Percentiles rank a stretch among this genome's conserved stretches.
phyloP scores from a whole-genome alignment of 2,329 filamentous ascomycete genomes.

The Didymella pomorum region DNA sequence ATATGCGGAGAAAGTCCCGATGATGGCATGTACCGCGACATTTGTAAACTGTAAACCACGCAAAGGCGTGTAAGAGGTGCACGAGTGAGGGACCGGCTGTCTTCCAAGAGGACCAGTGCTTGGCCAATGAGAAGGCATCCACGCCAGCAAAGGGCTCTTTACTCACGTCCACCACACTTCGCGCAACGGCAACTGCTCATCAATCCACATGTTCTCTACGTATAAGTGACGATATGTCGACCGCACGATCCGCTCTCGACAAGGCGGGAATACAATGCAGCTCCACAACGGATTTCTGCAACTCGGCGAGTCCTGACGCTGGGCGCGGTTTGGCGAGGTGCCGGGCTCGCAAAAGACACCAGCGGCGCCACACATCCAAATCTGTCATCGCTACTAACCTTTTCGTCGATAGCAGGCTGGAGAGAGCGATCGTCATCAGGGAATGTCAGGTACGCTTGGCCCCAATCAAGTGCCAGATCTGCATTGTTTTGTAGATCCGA shows the following conservation, averaged over 20 bases:
- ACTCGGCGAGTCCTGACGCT: neutral
- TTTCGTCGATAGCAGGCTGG: neutral
- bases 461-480: neutral
- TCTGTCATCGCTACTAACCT: slow-evolving; percentile 1
- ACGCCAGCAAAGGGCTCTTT: neutral
- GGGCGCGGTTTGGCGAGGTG: slow-evolving; percentile 2
- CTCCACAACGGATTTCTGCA: neutral
- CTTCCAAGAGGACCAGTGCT: neutral
- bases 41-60: neutral
- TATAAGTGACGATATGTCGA: neutral
- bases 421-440: slow-evolving; percentile 4
- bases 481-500: slow-evolving; percentile 11
- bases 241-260: neutral
- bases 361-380: slow-evolving; percentile 9
- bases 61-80: neutral
- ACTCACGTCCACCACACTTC: neutral
- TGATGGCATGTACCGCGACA: neutral
- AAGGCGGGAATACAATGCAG: neutral
- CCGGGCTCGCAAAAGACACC: neutral
- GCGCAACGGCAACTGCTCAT: slow-evolving; percentile 1
- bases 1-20: neutral
- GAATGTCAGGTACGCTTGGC: neutral
- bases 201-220: neutral
- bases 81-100: neutral
- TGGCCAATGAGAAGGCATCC: neutral